Evolutionary conservation across 2,329 filamentous ascomycete species (phyloP).

Genomic region (Pseudogymnoascus sp.): DNA sequence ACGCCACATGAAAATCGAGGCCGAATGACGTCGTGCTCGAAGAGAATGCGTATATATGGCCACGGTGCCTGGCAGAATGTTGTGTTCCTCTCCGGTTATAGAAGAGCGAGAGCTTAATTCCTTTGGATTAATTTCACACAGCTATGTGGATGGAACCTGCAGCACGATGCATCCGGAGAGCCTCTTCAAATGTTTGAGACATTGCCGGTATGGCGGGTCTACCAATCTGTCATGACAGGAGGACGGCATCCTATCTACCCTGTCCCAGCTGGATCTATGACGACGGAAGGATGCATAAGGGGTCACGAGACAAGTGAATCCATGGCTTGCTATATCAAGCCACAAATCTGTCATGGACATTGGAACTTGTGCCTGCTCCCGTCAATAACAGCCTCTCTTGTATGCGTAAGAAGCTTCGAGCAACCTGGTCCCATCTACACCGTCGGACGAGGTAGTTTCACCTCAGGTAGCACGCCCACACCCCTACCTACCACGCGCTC

Average conservation of each 20-base stretch:
- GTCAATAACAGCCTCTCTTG: background rate
- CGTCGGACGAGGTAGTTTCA: background rate
- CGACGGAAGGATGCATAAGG: background rate
- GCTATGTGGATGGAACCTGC: background rate
- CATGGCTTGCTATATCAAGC: background rate
- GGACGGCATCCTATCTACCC: background rate
- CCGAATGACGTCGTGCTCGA: background rate
- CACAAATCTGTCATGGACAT: background rate
- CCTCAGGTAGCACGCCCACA: background rate
- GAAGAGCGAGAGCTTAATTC: background rate
- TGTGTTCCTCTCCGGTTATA: background rate
- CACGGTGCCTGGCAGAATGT: background rate
- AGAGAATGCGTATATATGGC: background rate
- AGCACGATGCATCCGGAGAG: background rate
- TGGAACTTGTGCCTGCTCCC: background rate
- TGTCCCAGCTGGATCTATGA: background rate
- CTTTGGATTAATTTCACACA: background rate
- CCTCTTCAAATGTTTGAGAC: background rate
- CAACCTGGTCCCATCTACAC: background rate
- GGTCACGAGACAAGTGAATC: background rate
- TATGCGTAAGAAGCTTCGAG: background rate
- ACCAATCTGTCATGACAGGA: background rate
- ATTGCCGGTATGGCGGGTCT: background rate
- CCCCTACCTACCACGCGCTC: conserved; percentile 1
- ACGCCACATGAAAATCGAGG: background rate